A percentile compares a stretch with the other conserved stretches of the same genome.
phyloP scores from a whole-genome alignment of 2,329 filamentous ascomycete species.

The Cladosporium austrohemisphaericum region DNA sequence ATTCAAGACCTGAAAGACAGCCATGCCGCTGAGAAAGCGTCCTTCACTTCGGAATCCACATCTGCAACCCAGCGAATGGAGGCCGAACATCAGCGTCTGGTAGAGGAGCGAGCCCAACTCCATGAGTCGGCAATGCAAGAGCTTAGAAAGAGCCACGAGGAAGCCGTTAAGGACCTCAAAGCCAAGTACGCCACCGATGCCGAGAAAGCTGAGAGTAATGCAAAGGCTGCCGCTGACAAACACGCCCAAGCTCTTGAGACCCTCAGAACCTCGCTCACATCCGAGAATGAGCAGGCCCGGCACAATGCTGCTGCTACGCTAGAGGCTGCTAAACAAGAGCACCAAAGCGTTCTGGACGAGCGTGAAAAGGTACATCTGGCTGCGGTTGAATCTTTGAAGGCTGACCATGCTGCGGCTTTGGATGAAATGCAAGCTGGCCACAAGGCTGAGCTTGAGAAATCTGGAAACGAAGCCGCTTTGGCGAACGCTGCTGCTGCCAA shows the following conservation, averaged over 20 bases:
- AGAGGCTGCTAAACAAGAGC: conserved; percentile 8
- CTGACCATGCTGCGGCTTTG: conserved; percentile 13
- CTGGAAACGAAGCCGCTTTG: conserved; percentile 2
- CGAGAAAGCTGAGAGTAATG: conserved; percentile 2
- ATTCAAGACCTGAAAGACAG: not conserved
- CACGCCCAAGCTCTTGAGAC: conserved; percentile 11
- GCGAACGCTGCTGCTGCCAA: not conserved
- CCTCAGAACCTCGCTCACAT: not conserved
- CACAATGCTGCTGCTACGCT: not conserved
- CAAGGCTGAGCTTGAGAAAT: conserved; percentile 3
- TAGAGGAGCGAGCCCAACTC: conserved; percentile 14
- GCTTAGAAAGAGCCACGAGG: conserved; percentile 15
- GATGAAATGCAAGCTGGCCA: conserved; percentile 15
- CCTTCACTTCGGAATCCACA: conserved; percentile 1
- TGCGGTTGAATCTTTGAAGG: conserved; percentile 7
- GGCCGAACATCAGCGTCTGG: not conserved
- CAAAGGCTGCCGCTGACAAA: conserved; percentile 13
- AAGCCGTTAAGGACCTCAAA: conserved; percentile 16
- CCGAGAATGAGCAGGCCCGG: conserved; percentile 2
- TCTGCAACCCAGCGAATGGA: conserved; percentile 8
- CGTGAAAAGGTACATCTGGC: conserved; percentile 6
- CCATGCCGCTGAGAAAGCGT: conserved; percentile 14
- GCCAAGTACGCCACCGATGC: conserved; percentile 19
- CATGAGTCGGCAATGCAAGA: conserved; percentile 15
- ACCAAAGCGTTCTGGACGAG: conserved; percentile 3